These are phyloP conservation scores for Persicaria maculosa DNA, from an alignment of 148 eudicot species.

Conservation along the genomic window DNA sequence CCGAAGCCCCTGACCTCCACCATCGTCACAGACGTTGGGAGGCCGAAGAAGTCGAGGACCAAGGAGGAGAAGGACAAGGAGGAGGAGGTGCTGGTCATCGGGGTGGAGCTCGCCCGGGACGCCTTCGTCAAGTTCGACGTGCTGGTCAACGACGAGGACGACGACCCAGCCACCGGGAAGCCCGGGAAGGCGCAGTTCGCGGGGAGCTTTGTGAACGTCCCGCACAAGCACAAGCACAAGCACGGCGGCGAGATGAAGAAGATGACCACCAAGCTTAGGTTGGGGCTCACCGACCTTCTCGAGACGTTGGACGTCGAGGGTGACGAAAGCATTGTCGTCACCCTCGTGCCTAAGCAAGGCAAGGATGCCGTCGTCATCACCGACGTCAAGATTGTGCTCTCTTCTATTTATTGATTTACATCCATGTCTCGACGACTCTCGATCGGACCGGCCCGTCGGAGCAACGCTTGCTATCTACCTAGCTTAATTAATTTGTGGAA, in stretches of 20 bases:
- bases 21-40: constrained; percentile 38
- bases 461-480: too few species aligned
- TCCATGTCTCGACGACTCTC: too few species aligned
- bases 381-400: constrained; percentile 53
- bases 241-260: constrained; percentile 23
- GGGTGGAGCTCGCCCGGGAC: constrained; percentile 37
- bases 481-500: too few species aligned
- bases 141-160: constrained; percentile 67
- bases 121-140: constrained; percentile 61
- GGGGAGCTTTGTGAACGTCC: constrained; percentile 80
- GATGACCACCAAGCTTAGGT: constrained; percentile 44
- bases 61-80: constrained; percentile 46
- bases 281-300: constrained; percentile 59
- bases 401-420: constrained; percentile 7
- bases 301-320: constrained; percentile 74
- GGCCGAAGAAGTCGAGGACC: constrained; percentile 64
- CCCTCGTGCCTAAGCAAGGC: constrained; percentile 53
- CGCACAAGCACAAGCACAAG: constrained; percentile 49
- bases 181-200: constrained; percentile 62
- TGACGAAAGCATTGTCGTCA: constrained; percentile 61
- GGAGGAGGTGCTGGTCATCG: constrained; percentile 46
- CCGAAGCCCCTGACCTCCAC: constrained; percentile 38
- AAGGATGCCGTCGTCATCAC: constrained; percentile 31
- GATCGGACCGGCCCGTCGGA: too few species aligned
- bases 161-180: constrained; percentile 20